Conservation (phyloP, 192 early-diverging fungal species). For the Gaertneriomyces semiglobifer region DNA sequence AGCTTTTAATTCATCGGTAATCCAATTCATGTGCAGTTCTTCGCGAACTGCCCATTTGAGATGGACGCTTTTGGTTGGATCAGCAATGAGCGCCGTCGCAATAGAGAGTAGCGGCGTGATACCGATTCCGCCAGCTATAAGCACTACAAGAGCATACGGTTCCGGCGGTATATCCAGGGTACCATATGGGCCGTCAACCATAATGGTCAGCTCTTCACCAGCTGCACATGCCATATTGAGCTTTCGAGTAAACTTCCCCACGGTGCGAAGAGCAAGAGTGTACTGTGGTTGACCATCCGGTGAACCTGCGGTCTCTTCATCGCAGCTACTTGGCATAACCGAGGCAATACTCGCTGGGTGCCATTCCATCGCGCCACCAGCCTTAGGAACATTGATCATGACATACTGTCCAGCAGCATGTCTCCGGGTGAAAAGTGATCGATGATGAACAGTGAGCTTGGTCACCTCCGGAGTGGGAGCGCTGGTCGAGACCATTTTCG, state of each 20-base stretch:
- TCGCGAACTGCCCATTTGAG: conserved; percentile 6
- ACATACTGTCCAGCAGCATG: conserved; percentile 22
- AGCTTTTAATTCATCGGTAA: background rate
- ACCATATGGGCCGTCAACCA: conserved; percentile 20
- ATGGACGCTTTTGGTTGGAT: background rate
- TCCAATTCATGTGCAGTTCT: conserved; percentile 10
- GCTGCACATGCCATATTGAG: background rate
- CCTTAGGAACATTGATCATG: conserved; percentile 12
- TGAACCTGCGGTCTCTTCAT: background rate
- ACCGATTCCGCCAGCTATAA: conserved; percentile 21
- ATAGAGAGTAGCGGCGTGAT: conserved; percentile 16
- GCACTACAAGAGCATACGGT: conserved; percentile 9
- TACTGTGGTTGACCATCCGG: background rate
- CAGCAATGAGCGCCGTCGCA: background rate
- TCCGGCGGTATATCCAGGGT: conserved; percentile 8
- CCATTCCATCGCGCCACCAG: conserved; percentile 10
- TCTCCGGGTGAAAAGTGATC: conserved; percentile 1
- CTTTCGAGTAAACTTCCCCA: conserved; percentile 12
- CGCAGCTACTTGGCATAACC: background rate
- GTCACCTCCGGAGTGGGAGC: background rate
- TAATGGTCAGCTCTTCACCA: background rate
- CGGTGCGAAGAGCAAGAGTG: conserved; percentile 11
- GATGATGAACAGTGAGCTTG: conserved; percentile 2
- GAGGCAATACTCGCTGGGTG: conserved; percentile 24
- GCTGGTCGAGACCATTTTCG: background rate